Conservation (phyloP, 1,139 yeast species). For the Candida freyschussii region DNA sequence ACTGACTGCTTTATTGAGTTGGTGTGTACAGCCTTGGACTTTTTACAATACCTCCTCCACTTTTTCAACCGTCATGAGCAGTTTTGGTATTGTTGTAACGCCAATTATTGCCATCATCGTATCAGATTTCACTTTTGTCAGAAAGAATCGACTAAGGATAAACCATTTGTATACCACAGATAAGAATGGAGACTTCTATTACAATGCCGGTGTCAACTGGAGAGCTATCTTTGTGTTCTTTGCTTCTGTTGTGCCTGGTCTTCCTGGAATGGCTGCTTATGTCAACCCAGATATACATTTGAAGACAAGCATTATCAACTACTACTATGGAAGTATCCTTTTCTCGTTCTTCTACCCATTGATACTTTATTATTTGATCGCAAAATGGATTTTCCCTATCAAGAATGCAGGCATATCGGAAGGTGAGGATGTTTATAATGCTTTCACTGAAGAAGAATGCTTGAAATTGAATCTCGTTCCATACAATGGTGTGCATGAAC, state of each 20-base stretch:
- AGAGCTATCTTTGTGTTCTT: slow-evolving; percentile 25
- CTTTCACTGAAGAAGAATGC: slow-evolving; percentile 27
- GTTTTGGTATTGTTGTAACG: slow-evolving; percentile 32
- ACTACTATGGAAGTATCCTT: slow-evolving; percentile 22
- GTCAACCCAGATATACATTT: slow-evolving; percentile 23
- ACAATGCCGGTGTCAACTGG: slow-evolving; percentile 27
- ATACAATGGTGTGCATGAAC: slow-evolving; percentile 14
- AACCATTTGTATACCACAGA: slow-evolving; percentile 29
- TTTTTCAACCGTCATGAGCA: slow-evolving; percentile 32
- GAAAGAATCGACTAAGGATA: slow-evolving; percentile 27
- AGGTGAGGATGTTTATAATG: slow-evolving; percentile 22
- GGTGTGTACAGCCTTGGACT: slow-evolving; percentile 38
- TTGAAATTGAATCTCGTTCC: slow-evolving; percentile 17
- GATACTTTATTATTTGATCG: slow-evolving; percentile 19
- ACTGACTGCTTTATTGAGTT: slow-evolving; percentile 30
- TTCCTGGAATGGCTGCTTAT: slow-evolving; percentile 27
- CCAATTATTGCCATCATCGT: slow-evolving; percentile 33
- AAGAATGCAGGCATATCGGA: slow-evolving; percentile 17
- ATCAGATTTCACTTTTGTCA: slow-evolving; percentile 30
- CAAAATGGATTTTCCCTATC: slow-evolving; percentile 23
- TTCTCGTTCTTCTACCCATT: slow-evolving; percentile 24
- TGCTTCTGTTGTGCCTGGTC: slow-evolving; percentile 24
- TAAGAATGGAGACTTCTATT: slow-evolving; percentile 29
- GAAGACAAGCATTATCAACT: slow-evolving; percentile 19
- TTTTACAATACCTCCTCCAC: slow-evolving; percentile 34